These are phyloP conservation scores for Dendrocalamus latiflorus DNA, from an alignment of 202 grass and related monocot genomes.

Conservation along the genomic window DNA sequence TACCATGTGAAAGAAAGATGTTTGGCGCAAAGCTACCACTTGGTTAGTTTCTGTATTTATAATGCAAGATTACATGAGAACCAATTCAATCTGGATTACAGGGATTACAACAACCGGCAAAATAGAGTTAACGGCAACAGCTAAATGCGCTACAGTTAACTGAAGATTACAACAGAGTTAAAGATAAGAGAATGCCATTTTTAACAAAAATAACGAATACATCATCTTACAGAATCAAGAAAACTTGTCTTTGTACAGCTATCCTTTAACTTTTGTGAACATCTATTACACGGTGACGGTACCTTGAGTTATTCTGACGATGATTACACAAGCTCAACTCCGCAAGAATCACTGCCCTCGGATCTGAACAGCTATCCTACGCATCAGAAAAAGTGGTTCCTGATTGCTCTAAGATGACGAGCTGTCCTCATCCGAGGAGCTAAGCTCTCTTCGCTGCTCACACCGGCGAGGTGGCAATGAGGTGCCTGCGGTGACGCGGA, in stretches of 20 bases:
- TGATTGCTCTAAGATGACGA: slow-evolving; percentile 42
- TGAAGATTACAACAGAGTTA: too few relatives aligned
- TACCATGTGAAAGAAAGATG: too few relatives aligned
- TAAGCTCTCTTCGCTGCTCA: slow-evolving; percentile 25
- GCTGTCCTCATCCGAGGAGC: slow-evolving; percentile 53
- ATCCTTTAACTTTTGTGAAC: slow-evolving; percentile 17
- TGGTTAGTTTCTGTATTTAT: too few relatives aligned
- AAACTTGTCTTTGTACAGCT: slow-evolving; percentile 40
- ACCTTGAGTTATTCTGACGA: background rate
- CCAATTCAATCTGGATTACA: too few relatives aligned
- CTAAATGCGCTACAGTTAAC: too few relatives aligned
- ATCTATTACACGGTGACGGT: slow-evolving; percentile 20
- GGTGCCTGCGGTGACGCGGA: slow-evolving; percentile 34
- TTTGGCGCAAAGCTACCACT: too few relatives aligned
- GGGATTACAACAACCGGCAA: too few relatives aligned
- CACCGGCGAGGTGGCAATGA: slow-evolving; percentile 17
- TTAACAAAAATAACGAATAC: background rate
- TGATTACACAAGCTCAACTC: slow-evolving; percentile 5
- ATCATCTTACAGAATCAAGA: slow-evolving; percentile 1
- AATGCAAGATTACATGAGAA: too few relatives aligned
- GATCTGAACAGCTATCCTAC: slow-evolving; percentile 21
- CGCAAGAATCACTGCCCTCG: slow-evolving; percentile 23
- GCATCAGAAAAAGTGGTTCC: slow-evolving; percentile 1
- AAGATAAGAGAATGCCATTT: too few relatives aligned
- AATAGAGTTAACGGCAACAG: too few relatives aligned